Percentiles rank a stretch among this genome's conserved stretches.
Conservation (phyloP, 1,139 yeast species). For the Scheffersomyces insectosa region DNA sequence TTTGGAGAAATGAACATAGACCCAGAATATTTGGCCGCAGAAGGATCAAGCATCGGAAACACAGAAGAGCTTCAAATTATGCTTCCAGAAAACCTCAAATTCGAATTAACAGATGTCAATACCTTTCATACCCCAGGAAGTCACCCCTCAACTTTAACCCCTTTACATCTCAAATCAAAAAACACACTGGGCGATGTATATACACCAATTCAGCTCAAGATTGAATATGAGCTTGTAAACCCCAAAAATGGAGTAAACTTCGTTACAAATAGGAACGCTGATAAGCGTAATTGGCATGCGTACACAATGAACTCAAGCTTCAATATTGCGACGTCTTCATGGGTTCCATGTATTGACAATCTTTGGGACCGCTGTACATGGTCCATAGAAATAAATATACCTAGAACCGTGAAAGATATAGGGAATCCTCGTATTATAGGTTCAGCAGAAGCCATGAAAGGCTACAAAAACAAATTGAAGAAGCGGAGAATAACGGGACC, state of each 20-base stretch:
- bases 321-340: constrained; percentile 82
- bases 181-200: constrained; percentile 44
- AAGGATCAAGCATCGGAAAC: constrained; percentile 33
- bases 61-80: constrained; percentile 72
- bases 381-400: constrained; percentile 84
- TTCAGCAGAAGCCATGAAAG: constrained; percentile 22
- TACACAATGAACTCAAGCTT: constrained; percentile 80
- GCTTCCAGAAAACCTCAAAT: constrained; percentile 70
- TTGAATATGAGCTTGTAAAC: constrained; percentile 65
- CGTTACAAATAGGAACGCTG: constrained; percentile 48
- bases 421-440: constrained; percentile 52
- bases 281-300: constrained; percentile 68
- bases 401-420: constrained; percentile 75
- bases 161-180: constrained; percentile 38
- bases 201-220: constrained; percentile 71
- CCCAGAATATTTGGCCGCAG: constrained; percentile 21
- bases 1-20: constrained; percentile 53
- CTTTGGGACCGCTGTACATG: constrained; percentile 89
- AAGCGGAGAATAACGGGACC: constrained; percentile 16
- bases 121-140: constrained; percentile 45
- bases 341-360: constrained; percentile 96
- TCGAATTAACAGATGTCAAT: constrained; percentile 58
- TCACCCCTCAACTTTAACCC: constrained; percentile 40
- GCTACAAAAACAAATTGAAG: constrained; percentile 8
- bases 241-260: constrained; percentile 79